Percentiles rank a stretch among this genome's conserved stretches.
Conservation (phyloP, 768 basidiomycete genomes). For the Phaffia australis region DNA sequence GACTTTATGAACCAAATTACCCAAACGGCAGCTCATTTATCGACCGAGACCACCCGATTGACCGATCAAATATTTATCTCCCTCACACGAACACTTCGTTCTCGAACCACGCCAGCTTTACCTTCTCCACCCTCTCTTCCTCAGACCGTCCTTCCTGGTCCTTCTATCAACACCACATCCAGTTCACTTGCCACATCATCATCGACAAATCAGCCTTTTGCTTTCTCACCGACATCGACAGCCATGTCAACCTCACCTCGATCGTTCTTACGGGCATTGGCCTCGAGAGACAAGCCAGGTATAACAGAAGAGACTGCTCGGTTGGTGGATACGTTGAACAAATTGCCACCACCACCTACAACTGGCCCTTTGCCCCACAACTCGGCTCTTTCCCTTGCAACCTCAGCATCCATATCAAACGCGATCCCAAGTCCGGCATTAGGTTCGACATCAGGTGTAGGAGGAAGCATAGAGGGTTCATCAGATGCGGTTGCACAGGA, state of each 20-base stretch:
- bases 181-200: neutral
- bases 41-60: constrained; percentile 14
- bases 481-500: too few species aligned
- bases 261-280: neutral
- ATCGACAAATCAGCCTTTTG: constrained; percentile 4
- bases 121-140: neutral
- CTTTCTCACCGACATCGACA: neutral
- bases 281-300: neutral
- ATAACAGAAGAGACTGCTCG: neutral
- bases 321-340: neutral
- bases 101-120: neutral
- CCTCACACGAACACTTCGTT: constrained; percentile 13
- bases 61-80: constrained; percentile 15
- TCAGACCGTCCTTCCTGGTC: neutral
- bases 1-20: constrained; percentile 23
- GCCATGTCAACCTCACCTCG: too few species aligned
- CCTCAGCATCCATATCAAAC: neutral
- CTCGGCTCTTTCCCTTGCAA: neutral
- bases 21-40: constrained; percentile 22
- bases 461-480: too few species aligned
- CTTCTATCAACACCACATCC: neutral
- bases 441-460: neutral
- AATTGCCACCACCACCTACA: too few species aligned
- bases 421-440: neutral
- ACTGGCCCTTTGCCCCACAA: too few species aligned